Evolutionary conservation across 768 basidiomycete species (phyloP), one percentile per base, ranked within the genome.

Genomic region (Lepiota venenata): DNA sequence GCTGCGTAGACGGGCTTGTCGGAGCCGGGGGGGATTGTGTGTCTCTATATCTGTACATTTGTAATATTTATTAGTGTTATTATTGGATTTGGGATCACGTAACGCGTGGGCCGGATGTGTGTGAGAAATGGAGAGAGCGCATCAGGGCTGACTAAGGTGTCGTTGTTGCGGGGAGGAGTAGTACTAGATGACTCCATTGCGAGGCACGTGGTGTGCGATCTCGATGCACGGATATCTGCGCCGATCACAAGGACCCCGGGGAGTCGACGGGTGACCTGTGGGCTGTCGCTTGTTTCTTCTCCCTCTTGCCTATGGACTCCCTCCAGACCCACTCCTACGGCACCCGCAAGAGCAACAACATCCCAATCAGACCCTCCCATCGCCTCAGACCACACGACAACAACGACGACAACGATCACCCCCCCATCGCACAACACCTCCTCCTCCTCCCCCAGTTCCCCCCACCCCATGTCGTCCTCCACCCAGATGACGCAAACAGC

Each of bases 401-500:
- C n/a, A n/a, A n/a, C n/a, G n/a, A n/a, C n/a, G n/a, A n/a, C n/a
- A n/a, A n/a, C n/a, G n/a, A n/a, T n/a, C n/a, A n/a, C 25, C 25
- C 25, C 25, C 5, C 25, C 25, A 25, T 5, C 25, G 36, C 35
- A 18, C 42, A 42, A 36, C 61, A 53, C 60, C 62, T 46, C 36
- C 45, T 21, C 27, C 51, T 59, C 58, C 59, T 44, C 15, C 74
- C 78, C 22, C 54, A 67, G 11, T 88, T 87, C 61, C 87, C 88
- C 2, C 80, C 86, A 0, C 76, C 79, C 2, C 68, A 82, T 60
- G 74, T 88, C 67, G 74, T 85, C 52, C 76, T 91, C 16, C 88
- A 91, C 60, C 80, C 83, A 3, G 88, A 90, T 59, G 88, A 91
- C 68, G 84, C 84, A 10, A 73, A 66, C 54, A 85, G 76, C 66